Conservation (phyloP, 2,329 filamentous ascomycete species). For the Penicillium fuscoglaucum region DNA sequence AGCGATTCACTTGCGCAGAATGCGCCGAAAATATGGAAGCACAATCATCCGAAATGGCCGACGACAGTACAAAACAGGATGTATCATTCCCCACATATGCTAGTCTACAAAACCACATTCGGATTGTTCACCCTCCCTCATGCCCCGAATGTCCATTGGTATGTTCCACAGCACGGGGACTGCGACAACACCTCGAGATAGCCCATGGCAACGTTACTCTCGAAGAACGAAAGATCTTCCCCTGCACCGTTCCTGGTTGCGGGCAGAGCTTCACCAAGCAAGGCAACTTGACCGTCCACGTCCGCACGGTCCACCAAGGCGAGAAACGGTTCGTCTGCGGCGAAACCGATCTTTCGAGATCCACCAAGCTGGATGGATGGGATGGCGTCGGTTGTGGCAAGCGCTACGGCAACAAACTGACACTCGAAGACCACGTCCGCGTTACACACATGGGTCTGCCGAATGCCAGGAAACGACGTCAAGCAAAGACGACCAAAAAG, state of each 20-base stretch:
- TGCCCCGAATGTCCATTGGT: constrained; percentile 73
- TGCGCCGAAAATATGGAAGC: constrained; percentile 55
- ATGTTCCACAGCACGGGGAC: constrained; percentile 65
- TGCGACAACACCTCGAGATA: constrained; percentile 76
- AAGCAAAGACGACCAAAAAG: constrained; percentile 30
- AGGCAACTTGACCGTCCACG: constrained; percentile 79
- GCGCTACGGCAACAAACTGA: constrained; percentile 73
- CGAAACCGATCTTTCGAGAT: constrained; percentile 59
- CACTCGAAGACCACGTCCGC: constrained; percentile 80
- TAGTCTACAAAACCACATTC: constrained; percentile 72
- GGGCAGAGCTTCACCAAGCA: constrained; percentile 75
- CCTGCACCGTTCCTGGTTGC: constrained; percentile 69
- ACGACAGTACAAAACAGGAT: constrained; percentile 25
- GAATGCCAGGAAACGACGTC: constrained; percentile 43
- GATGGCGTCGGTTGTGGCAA: constrained; percentile 69
- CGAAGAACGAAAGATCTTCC: constrained; percentile 64
- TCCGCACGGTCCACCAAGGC: constrained; percentile 74
- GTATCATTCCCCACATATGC: constrained; percentile 70
- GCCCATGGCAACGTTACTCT: constrained; percentile 64
- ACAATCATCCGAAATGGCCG: constrained; percentile 37
- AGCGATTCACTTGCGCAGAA: constrained; percentile 73
- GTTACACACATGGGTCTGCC: constrained; percentile 72
- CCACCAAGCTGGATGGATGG: constrained; percentile 65
- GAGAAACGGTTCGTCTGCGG: constrained; percentile 76
- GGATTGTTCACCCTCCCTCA: constrained; percentile 66